phyloP scores from a whole-genome alignment of 257 asterid species.

The Plantago major region DNA sequence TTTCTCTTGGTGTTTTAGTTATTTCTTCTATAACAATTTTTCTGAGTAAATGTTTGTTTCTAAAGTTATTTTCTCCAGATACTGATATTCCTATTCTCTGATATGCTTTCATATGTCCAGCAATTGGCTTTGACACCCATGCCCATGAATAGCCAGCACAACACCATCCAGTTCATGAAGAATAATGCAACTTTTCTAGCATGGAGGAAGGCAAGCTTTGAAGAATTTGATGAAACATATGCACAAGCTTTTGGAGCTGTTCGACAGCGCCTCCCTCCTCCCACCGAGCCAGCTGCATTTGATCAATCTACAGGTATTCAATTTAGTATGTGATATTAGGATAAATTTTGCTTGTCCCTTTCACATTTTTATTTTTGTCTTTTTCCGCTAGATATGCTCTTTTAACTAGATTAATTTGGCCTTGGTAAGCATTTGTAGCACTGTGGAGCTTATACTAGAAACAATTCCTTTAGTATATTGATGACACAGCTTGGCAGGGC shows the following conservation, averaged over 20 bases:
- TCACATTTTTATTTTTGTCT: too few relatives aligned
- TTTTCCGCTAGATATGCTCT: too few relatives aligned
- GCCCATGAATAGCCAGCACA: slow-evolving; percentile 37
- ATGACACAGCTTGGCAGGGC: too few relatives aligned
- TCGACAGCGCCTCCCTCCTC: slow-evolving; percentile 48
- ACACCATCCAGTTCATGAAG: slow-evolving; percentile 43
- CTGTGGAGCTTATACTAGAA: too few relatives aligned
- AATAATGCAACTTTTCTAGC: slow-evolving; percentile 63
- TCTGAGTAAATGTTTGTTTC: too few relatives aligned
- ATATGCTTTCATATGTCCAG: slow-evolving; percentile 45
- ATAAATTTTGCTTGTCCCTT: too few relatives aligned
- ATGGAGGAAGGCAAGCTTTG: slow-evolving; percentile 55
- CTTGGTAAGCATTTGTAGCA: too few relatives aligned
- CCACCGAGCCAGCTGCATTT: slow-evolving; percentile 38
- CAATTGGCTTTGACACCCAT: slow-evolving; percentile 42
- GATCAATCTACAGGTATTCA: slow-evolving; percentile 78
- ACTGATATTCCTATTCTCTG: slow-evolving; percentile 44
- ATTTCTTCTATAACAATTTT: too few relatives aligned
- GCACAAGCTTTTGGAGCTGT: slow-evolving; percentile 81
- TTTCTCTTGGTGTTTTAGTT: too few relatives aligned
- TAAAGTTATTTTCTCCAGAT: slow-evolving; percentile 33
- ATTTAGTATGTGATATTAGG: too few relatives aligned
- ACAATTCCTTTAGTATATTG: too few relatives aligned
- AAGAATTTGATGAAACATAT: slow-evolving; percentile 83
- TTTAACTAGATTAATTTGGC: too few relatives aligned